Evolutionary conservation across 2,329 filamentous ascomycete species (phyloP).

Genomic region (Monosporascus sp.): DNA sequence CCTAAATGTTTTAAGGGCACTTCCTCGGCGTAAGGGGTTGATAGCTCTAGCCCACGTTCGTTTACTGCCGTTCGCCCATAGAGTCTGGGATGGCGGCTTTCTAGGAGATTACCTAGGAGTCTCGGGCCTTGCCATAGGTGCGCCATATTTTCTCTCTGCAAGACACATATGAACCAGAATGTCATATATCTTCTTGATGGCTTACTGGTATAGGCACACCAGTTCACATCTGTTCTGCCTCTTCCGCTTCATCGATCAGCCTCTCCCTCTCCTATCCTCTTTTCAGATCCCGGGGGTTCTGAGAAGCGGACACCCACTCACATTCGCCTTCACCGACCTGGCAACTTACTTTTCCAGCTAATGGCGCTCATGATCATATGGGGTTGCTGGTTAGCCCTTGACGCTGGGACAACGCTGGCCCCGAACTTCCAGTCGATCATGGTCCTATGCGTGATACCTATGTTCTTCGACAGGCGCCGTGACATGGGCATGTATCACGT

Average conservation of each 20-base stretch:
- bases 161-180: too few relatives aligned
- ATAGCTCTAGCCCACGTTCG: constrained; percentile 43
- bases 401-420: constrained; percentile 42
- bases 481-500: constrained; percentile 42
- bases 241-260: constrained; percentile 36
- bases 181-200: too few relatives aligned
- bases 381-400: constrained; percentile 47
- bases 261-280: constrained; percentile 46
- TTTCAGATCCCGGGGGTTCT: constrained; percentile 39
- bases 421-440: constrained; percentile 46
- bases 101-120: constrained; percentile 38
- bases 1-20: not conserved
- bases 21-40: too few relatives aligned
- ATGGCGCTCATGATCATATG: constrained; percentile 45
- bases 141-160: not conserved
- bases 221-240: constrained; percentile 37
- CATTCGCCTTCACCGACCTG: constrained; percentile 40
- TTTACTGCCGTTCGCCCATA: constrained; percentile 42
- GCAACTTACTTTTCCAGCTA: constrained; percentile 43
- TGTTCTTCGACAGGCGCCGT: constrained; percentile 41
- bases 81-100: constrained; percentile 41
- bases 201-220: constrained; percentile 28
- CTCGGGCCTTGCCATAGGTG: constrained; percentile 39
- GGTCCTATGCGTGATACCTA: constrained; percentile 43
- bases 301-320: constrained; percentile 39